phyloP scores from a whole-genome alignment of 352 stramenopile genomes.

The Pythium volutum region DNA sequence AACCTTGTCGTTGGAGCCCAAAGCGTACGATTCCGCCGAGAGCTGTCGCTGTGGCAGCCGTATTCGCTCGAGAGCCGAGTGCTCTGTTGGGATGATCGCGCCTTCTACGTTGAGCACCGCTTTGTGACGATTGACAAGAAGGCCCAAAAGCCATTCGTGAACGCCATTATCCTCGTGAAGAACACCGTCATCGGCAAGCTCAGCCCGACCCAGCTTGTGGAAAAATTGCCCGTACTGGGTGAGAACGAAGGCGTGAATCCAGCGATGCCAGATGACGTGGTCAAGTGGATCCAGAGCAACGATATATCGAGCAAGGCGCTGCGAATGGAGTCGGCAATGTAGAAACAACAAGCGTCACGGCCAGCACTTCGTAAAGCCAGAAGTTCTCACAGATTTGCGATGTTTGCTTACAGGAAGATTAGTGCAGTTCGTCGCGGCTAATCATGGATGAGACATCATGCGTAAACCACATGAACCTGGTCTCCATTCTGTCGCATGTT shows the following conservation, averaged over 20 bases:
- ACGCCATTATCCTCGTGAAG: conserved; percentile 87
- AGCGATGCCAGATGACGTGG: conserved; percentile 47
- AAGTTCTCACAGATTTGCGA: too few relatives aligned
- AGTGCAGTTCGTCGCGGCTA: too few relatives aligned
- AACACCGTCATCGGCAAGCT: conserved; percentile 77
- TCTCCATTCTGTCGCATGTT: too few relatives aligned
- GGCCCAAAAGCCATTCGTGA: conserved; percentile 47
- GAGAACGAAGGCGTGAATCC: conserved; percentile 34
- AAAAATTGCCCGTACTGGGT: conserved; percentile 42
- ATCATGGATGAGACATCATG: too few relatives aligned
- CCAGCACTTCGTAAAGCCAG: too few relatives aligned
- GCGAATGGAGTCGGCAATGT: conserved; percentile 26
- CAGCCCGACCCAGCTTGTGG: conserved; percentile 53
- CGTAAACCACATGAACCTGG: too few relatives aligned
- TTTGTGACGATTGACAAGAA: conserved; percentile 52
- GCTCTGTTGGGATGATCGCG: conserved; percentile 74
- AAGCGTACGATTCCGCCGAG: conserved; percentile 77
- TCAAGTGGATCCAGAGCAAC: conserved; percentile 75
- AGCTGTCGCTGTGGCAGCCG: conserved; percentile 62
- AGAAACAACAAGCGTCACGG: background rate
- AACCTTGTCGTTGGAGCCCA: conserved; percentile 84
- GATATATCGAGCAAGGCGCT: conserved; percentile 68
- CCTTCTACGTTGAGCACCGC: conserved; percentile 86
- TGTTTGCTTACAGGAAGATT: too few relatives aligned
- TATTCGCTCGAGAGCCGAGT: conserved; percentile 77